phyloP scores from a whole-genome alignment of 139 green algal species.

The Auxenochlorella pyrenoidosa region DNA sequence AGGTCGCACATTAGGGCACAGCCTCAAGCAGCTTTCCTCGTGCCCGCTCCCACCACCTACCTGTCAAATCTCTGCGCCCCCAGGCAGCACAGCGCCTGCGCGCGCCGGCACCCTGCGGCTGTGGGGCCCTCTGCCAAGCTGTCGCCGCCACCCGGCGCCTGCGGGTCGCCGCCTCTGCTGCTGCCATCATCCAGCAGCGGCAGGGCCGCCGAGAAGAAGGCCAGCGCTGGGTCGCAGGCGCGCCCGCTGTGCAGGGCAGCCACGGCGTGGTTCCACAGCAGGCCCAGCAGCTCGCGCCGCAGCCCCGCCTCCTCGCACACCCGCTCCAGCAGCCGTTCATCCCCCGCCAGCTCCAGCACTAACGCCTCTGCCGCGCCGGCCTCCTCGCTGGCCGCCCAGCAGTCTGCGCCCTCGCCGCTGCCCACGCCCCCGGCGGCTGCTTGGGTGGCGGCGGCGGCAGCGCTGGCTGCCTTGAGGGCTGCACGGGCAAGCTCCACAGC shows the following conservation, averaged over 20 bases:
- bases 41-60: not conserved
- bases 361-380: conserved; percentile 6
- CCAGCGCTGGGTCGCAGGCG: not conserved
- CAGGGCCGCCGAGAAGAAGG: conserved; percentile 12
- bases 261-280: conserved; percentile 39
- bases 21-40: not conserved
- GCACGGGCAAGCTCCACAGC: conserved; percentile 9
- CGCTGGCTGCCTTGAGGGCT: not conserved
- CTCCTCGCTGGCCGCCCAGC: not conserved
- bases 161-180: not conserved
- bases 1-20: no score
- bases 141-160: not conserved
- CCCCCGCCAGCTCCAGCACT: conserved; percentile 22
- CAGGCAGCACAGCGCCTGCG: conserved; percentile 23
- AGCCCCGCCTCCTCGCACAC: conserved; percentile 10
- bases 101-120: not conserved
- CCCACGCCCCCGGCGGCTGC: no score
- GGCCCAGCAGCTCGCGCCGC: not conserved
- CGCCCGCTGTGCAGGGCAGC: not conserved
- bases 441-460: not conserved
- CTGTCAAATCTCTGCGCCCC: not conserved
- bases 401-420: not conserved
- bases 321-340: conserved; percentile 18
- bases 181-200: not conserved
- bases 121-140: not conserved